Base-by-base conservation (phyloP, 164 flowering plant species). In the Piper longum region DNA sequence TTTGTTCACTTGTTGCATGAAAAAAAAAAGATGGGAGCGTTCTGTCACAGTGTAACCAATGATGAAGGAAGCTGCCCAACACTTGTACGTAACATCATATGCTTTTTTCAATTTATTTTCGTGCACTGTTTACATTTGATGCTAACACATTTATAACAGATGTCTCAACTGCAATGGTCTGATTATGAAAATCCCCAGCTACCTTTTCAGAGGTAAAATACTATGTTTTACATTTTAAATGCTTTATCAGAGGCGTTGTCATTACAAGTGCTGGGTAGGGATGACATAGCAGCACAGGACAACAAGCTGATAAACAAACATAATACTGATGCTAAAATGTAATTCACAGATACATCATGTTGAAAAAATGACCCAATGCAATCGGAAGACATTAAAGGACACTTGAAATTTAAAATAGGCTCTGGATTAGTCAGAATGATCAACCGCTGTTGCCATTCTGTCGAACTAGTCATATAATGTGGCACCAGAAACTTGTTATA, bases 61-160 rank as follows among this genome's bases (percentile, higher is more conserved):
- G 54, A 57, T 44, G 67, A 14, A 5, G 40, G 57, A 57, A 57
- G 41, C 54, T 65, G 67, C 44, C 67, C 61, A 26, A 65, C 54
- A 18, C 67, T 56, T 57, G 67, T 65, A 44, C 19, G 61, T 18
- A 18, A 36, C 41, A 42, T 40, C 42, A 52, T 36, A 39, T 64
- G 12, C 51, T 64, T 64, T 42, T 14, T 41, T 56, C 7, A 54
- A 40, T 18, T 18, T 43, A 16, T 17, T 43, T 16, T 40, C 6
- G 2, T 16, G 16, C 4, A 41, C 40, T 36, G 3, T 3, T 13
- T 60, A 39, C 14, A 9, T 7, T 60, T 16, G 41, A n/a, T 4
- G 7, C 55, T 63, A 18, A 8, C 54, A 14, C 13, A 41, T 42
- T 16, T 41, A 40, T 18, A 16, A 16, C 54, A 64, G 66, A 2